Base-by-base conservation (phyloP, 2,329 filamentous ascomycete genomes). In the Fusarium cicatricum region DNA sequence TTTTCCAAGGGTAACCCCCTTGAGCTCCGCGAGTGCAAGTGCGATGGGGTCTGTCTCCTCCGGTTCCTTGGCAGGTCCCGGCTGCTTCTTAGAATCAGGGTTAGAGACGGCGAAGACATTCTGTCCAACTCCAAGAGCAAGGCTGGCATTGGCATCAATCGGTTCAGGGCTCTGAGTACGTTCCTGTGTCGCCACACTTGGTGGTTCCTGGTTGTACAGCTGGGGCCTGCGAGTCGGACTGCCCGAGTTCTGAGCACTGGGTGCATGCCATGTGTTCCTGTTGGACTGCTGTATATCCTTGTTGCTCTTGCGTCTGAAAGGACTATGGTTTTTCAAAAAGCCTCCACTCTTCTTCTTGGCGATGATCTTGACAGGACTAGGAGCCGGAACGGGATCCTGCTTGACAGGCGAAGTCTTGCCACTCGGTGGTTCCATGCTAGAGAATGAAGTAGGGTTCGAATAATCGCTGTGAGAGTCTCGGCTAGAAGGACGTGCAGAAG, bases 51-150 rank as follows among this genome's bases (percentile, higher is more conserved):
- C 95, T 14, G 83, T 75, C 19, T 92, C 89, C 23, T 90, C 88
- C 29, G 75, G 72, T 50, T 72, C 74, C 28, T 71, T 74, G 23
- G 71, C 40, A 15, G 65, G 62, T 8, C 66, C 67, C 16, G 63
- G 60, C 26, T 66, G 62, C 16, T 71, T 69, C 60, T 82, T 82
- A 62, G 82, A 83, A 55, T 94, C 90, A 0, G 91, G 89, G 9
- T 90, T 90, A 11, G 90, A 90, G 10, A 99, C 94, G 52, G 96
- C 88, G 69, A 99, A 97, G 11, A 99, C 92, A 68, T 99, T 99
- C 68, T 96, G 92, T 8, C 95, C 95, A 49, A 99, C 86, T 68
- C 97, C 97, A 23, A 99, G 82, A 58, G 96, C 94, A 67, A 98
- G 88, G 72, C 90, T 97, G 33, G 94, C 92, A 59, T 95, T 89